Conservation (phyloP, 768 basidiomycete genomes). For the Nidularia pulvinata region DNA sequence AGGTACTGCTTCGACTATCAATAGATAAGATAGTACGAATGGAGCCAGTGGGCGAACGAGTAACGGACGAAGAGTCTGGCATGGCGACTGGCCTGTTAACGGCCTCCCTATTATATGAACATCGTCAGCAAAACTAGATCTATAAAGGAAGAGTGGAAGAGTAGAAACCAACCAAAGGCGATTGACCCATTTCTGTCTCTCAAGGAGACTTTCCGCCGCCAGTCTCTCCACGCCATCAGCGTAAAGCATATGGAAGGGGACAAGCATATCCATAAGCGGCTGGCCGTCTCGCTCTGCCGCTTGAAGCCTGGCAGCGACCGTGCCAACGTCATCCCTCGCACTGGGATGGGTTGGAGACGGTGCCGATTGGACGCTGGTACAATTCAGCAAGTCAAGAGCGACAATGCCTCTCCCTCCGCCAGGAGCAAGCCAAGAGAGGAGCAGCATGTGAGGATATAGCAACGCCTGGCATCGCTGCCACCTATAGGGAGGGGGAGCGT, state of each 20-base stretch:
- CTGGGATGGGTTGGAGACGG: conserved; percentile 81
- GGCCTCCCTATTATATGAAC: conserved; percentile 59
- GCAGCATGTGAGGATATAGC: conserved; percentile 79
- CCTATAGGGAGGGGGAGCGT: conserved; percentile 72
- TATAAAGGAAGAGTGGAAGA: not conserved
- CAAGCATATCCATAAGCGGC: conserved; percentile 69
- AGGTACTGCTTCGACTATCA: conserved; percentile 38
- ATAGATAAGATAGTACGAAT: conserved; percentile 72
- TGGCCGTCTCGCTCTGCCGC: conserved; percentile 42
- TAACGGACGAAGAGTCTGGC: conserved; percentile 47
- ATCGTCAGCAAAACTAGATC: not conserved
- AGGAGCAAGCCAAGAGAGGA: conserved; percentile 86
- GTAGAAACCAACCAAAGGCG: conserved; percentile 70
- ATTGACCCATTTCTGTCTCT: conserved; percentile 91
- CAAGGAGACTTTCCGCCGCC: conserved; percentile 85
- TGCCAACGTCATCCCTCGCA: conserved; percentile 86
- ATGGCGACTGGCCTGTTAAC: conserved; percentile 55
- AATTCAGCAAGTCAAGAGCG: conserved; percentile 84
- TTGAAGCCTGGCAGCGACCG: conserved; percentile 73
- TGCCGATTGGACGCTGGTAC: conserved; percentile 81
- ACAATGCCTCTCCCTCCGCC: conserved; percentile 86
- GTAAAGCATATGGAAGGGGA: conserved; percentile 92
- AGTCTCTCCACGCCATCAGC: conserved; percentile 87
- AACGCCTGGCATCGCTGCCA: conserved; percentile 86
- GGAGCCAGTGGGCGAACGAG: conserved; percentile 52